phyloP scores from a whole-genome alignment of 768 basidiomycete species.

The Ramaria sp. region DNA sequence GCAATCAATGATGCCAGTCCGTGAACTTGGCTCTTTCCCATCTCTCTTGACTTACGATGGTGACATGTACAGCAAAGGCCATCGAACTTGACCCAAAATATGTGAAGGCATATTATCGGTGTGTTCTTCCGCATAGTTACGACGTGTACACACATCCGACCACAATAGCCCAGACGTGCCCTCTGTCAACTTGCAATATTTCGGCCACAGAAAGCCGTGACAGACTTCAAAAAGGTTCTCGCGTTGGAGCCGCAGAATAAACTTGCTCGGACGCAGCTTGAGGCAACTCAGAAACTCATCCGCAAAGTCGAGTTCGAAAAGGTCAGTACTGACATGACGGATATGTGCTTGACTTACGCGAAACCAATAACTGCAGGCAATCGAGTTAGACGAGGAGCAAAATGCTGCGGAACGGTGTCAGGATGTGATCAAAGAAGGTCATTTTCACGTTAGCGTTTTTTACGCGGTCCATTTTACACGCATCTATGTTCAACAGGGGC shows the following conservation, averaged over 20 bases:
- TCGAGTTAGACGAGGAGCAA: constrained; percentile 86
- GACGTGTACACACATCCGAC: neutral
- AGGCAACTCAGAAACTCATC: constrained; percentile 84
- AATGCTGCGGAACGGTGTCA: constrained; percentile 61
- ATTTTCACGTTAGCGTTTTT: constrained; percentile 9
- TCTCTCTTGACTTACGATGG: neutral
- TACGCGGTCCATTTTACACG: neutral
- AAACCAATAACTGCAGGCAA: constrained; percentile 45
- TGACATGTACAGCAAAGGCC: constrained; percentile 50
- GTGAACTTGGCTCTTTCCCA: constrained; percentile 21
- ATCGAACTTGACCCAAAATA: constrained; percentile 83
- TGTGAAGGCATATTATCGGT: constrained; percentile 85
- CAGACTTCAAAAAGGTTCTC: constrained; percentile 81
- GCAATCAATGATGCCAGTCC: constrained; percentile 80
- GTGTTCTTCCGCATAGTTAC: constrained; percentile 13
- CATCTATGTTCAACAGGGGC: constrained; percentile 36
- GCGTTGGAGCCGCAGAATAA: constrained; percentile 81
- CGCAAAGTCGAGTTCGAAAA: constrained; percentile 89
- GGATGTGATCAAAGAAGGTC: constrained; percentile 74
- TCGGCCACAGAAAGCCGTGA: constrained; percentile 75
- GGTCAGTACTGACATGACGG: constrained; percentile 26
- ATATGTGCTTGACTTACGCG: neutral
- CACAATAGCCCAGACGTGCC: constrained; percentile 49
- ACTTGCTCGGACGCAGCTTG: constrained; percentile 66
- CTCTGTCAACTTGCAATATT: constrained; percentile 85